A percentile compares a stretch with the other conserved stretches of the same genome.
Evolutionary conservation across 768 basidiomycete genomes (phyloP).

Genomic region (Suillus paluster): DNA sequence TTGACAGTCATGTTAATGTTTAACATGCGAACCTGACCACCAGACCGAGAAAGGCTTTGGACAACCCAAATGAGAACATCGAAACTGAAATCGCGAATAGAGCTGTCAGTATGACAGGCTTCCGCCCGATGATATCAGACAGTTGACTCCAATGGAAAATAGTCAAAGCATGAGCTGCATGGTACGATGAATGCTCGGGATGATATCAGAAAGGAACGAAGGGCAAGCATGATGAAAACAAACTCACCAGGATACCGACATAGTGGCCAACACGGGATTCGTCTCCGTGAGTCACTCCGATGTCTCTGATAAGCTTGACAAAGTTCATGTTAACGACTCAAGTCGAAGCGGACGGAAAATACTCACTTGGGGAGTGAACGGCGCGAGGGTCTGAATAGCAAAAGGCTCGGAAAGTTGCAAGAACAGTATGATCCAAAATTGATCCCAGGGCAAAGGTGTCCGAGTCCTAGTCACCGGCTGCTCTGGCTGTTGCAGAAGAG

Average conservation of each 20-base stretch:
- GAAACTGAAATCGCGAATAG: constrained; percentile 49
- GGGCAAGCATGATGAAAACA: background rate
- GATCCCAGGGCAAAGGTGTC: constrained; percentile 62
- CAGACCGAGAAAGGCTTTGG: no score
- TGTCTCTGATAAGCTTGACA: constrained; percentile 12
- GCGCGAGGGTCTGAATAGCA: constrained; percentile 70
- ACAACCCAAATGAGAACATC: constrained; percentile 43
- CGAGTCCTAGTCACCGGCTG: background rate
- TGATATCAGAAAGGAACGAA: constrained; percentile 39
- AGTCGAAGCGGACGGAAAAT: background rate
- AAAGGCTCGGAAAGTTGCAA: constrained; percentile 74
- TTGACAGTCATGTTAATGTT: no score
- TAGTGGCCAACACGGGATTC: constrained; percentile 47
- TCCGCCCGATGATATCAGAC: constrained; percentile 57
- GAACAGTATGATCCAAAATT: constrained; percentile 64
- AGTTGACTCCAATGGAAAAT: constrained; percentile 62
- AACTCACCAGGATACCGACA: constrained; percentile 43
- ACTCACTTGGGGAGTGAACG: constrained; percentile 66
- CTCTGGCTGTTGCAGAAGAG: constrained; percentile 40
- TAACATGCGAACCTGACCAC: no score
- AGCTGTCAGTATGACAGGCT: constrained; percentile 56
- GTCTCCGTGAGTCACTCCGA: no score
- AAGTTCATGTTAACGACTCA: background rate
- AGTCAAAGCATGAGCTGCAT: constrained; percentile 53
- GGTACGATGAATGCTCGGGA: no score